These are phyloP conservation scores for Yamadazyma dendronema DNA, from an alignment of 1,139 yeast species.

Conservation along the genomic window DNA sequence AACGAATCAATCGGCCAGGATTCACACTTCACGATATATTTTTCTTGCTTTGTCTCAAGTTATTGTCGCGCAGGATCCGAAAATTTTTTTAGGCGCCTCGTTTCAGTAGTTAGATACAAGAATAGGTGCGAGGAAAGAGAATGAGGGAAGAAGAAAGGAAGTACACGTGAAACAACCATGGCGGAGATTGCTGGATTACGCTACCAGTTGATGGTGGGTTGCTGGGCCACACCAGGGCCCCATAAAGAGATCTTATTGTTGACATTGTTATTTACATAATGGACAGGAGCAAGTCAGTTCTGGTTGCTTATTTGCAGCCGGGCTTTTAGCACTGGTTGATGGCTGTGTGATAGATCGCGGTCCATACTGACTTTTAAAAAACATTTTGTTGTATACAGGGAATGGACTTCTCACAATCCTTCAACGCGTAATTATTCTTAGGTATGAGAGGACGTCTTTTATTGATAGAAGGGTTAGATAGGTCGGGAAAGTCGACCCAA, in stretches of 20 bases:
- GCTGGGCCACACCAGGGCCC: too few species aligned
- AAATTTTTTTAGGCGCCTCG: constrained; percentile 5
- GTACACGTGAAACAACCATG: not conserved
- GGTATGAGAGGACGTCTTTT: constrained; percentile 72
- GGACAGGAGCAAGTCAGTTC: too few species aligned
- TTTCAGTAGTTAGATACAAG: not conserved
- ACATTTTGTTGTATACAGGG: not conserved
- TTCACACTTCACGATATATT: too few species aligned
- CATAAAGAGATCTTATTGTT: too few species aligned
- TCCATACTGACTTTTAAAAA: not conserved
- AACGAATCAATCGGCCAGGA: too few species aligned
- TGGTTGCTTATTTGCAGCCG: not conserved
- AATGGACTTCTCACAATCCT: not conserved
- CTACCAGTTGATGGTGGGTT: too few species aligned
- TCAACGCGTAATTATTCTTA: too few species aligned
- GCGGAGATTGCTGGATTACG: not conserved
- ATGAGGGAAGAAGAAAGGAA: not conserved
- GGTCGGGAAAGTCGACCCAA: constrained; percentile 95
- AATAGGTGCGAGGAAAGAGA: not conserved
- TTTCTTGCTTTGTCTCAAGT: too few species aligned
- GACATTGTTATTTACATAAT: too few species aligned
- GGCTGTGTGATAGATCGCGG: not conserved
- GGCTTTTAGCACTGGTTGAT: not conserved
- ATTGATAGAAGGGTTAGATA: constrained; percentile 87
- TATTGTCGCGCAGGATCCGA: constrained; percentile 1